A percentile compares a stretch with the other conserved stretches of the same genome.
These are phyloP conservation scores for Stagonosporopsis tanaceti DNA, from an alignment of 2,329 filamentous ascomycete species.

Conservation along the genomic window DNA sequence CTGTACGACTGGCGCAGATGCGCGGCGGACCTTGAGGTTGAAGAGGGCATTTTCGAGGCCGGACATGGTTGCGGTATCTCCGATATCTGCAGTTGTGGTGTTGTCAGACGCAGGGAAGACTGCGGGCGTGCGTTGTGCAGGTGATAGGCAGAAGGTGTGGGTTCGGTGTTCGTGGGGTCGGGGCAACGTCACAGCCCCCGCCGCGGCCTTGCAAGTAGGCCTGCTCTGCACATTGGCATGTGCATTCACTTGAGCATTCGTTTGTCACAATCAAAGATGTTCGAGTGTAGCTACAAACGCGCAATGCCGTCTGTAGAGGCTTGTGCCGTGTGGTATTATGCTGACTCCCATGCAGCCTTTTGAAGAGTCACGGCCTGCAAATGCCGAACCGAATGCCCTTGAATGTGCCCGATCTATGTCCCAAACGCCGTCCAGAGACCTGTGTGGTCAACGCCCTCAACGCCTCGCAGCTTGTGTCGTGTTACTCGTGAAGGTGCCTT, in stretches of 20 bases:
- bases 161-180: conserved; percentile 36
- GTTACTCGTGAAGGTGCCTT: conserved; percentile 12
- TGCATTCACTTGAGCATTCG: background rate
- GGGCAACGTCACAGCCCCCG: conserved; percentile 34
- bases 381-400: conserved; percentile 20
- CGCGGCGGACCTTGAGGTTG: conserved; percentile 63
- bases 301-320: conserved; percentile 1
- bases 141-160: conserved; percentile 26
- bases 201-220: conserved; percentile 2
- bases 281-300: background rate
- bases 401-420: conserved; percentile 26
- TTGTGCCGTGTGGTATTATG: conserved; percentile 10
- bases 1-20: conserved; percentile 5
- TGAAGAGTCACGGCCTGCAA: conserved; percentile 4
- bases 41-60: conserved; percentile 69
- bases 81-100: conserved; percentile 16
- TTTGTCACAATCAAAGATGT: background rate
- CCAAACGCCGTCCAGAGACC: conserved; percentile 33
- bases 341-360: conserved; percentile 8
- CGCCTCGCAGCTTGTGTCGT: conserved; percentile 30
- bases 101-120: conserved; percentile 16
- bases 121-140: conserved; percentile 18
- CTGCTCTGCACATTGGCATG: background rate
- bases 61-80: conserved; percentile 57
- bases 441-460: conserved; percentile 32